Evolutionary conservation across 768 basidiomycete species (phyloP), one percentile per base, ranked within the genome.

Genomic region (Gymnopilus junonius): DNA sequence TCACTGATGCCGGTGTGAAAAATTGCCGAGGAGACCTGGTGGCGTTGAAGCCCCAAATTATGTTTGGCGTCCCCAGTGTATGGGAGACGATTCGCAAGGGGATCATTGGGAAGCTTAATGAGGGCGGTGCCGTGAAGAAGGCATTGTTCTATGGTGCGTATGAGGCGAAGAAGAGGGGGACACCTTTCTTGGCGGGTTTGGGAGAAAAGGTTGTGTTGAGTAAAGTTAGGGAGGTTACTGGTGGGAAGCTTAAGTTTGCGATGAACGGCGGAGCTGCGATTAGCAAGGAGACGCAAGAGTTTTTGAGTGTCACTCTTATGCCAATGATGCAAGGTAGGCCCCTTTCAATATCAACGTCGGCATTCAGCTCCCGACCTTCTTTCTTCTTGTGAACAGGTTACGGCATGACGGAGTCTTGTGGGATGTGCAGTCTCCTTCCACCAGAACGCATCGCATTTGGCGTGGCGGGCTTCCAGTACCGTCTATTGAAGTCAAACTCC

Each of bases 61-160:
- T 96, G 84, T 85, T 92, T 57, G 94, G 93, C 45, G 94, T 95
- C 1, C 94, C 94, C 0, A 90, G 92, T 14, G 90, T 96, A 1
- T 97, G 93, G 93, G 95, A 97, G 76, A 85, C 84, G 61, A 95
- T 96, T 62, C 85, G 93, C 55, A 97, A 97, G 78, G 93, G 93
- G n/a, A 93, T 97, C 70, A 68, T 92, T 11, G 73, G 79, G 61
- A 92, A 92, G 76, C 84, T 95, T 53, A 85, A 90, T 59, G 70
- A 81, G 6, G 77, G 85, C 1, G 87, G 91, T 2, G 61, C 73
- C 6, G 6, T 92, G 61, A 88, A 82, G 78, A 86, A 85, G 77
- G 79, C 74, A 37, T 72, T 94, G 29, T 96, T 97, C 78, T 82
- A 87, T 67, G 83, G 83, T 43, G 91, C 93, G 3, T 76, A 94